Base-by-base conservation (phyloP, 1,284 basidiomycete species). In the Cutaneotrichosporon cutaneum region DNA sequence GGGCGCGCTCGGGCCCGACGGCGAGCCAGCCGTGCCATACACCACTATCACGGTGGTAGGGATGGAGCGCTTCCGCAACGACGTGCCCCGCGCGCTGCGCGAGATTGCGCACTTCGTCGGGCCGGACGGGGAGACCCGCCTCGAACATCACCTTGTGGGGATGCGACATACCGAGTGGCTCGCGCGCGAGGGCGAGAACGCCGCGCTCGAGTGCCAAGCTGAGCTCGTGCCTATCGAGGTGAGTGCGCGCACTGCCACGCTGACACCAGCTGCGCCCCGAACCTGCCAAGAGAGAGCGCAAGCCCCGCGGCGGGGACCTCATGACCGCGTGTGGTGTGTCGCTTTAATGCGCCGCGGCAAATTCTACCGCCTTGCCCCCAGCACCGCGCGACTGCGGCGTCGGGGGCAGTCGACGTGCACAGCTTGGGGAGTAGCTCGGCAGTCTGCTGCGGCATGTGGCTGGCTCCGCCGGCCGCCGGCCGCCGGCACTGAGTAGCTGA, bases 11-110 rank as follows among this genome's bases (percentile, higher is more conserved):
- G 26, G 26, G 3, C 48, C 48, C 26, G 26, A 27, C 14, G 48
- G 26, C 14, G 48, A n/a, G 48, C 48, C 6, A 6, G 18, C 11
- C 7, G 3, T 7, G 14, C 48, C 48, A 3, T 24, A 13, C 22
- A 54, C 52, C 1, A 7, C 9, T 4, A 35, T 54, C 13, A 54
- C 52, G 13, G 35, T 54, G 1, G 52, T 54, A 10, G 52, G 52
- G 11, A 35, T 54, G 33, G 52, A 54, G 14, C 52, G 52, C 33
- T 54, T 54, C 52, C 52, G 52, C 22, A 35, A 21, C 22, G 52
- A 54, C 33, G 35, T 54, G 14, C 33, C 33, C 1, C 35, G 52
- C 6, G 52, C 35, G 1, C 4, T 54, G 35, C 22, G 35, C 33
- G 52, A 54, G 22, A 54, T 54, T 42, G 8, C 52, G 35, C 33